Conservation (phyloP, 176 grass and related monocot genomes). For the Sorghum bicolor region Sorghum_bicolor_NCBIv3 NC_012879.2:52304501-52305000, state of each 20-base stretch:
- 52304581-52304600: not conserved
- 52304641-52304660: conserved; percentile 66
- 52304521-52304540: not conserved
- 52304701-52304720: conserved; percentile 40
- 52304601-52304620: not conserved
- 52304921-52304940: not conserved
- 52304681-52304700: conserved; percentile 44
- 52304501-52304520: not conserved
- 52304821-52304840: not conserved
- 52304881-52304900: not conserved
- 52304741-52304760: not conserved
- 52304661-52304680: conserved; percentile 26
- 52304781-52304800: not conserved
- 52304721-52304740: conserved; percentile 25
- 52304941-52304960: not conserved
- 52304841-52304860: not conserved
- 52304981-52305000: not conserved
- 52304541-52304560: not conserved
- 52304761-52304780: not conserved
- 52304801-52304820: not conserved
- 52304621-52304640: not conserved
- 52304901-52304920: not conserved
- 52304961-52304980: not conserved
- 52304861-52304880: not conserved
- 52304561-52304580: no score